phyloP scores from a whole-genome alignment of 1,284 basidiomycete genomes.

The Rhodotorula sp. region DNA sequence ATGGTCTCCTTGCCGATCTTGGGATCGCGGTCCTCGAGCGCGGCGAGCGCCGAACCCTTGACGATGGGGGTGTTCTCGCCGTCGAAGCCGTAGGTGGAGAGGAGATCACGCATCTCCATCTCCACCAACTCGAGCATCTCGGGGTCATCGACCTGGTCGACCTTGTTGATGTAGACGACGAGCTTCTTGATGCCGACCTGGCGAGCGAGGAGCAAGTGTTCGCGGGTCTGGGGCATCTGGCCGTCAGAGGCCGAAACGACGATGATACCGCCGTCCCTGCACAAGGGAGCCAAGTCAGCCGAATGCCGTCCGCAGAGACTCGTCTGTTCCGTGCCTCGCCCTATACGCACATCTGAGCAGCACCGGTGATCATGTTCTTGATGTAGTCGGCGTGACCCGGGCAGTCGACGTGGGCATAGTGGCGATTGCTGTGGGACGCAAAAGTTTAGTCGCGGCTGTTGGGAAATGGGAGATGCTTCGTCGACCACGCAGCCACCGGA shows the following conservation, averaged over 20 bases:
- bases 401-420: conserved; percentile 99
- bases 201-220: conserved; percentile 94
- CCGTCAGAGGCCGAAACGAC: conserved; percentile 98
- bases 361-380: conserved; percentile 91
- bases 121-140: conserved; percentile 99
- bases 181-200: conserved; percentile 98
- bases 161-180: conserved; percentile 99
- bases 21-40: conserved; percentile 78
- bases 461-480: too few species aligned
- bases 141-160: conserved; percentile 92
- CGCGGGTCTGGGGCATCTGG: conserved; percentile 99
- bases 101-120: conserved; percentile 99
- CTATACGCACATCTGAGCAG: conserved; percentile 88
- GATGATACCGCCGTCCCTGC: conserved; percentile 52
- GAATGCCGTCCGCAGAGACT: not conserved
- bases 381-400: conserved; percentile 82
- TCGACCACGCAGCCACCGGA: too few species aligned
- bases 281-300: not conserved
- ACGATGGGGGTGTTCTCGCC: conserved; percentile 96
- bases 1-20: conserved; percentile 83
- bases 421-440: conserved; percentile 58
- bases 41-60: conserved; percentile 94
- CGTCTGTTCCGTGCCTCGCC: not conserved
- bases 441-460: not conserved
- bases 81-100: conserved; percentile 81